Evolutionary conservation across 805 yeast species (phyloP), one percentile per base, ranked within the genome.

Genomic region (Ogataea dorogensis): DNA sequence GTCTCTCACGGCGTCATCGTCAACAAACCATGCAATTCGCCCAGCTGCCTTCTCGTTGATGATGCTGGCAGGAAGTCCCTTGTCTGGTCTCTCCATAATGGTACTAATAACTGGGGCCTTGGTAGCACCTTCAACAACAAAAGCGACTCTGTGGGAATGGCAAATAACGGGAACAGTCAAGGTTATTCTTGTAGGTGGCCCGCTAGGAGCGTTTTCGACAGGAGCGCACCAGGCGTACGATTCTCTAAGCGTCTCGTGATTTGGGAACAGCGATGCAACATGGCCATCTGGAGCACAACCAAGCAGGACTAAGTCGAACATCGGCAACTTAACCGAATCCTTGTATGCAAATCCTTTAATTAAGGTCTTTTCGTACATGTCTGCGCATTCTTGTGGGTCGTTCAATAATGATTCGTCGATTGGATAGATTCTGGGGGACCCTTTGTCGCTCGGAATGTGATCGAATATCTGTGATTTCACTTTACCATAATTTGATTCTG

Each of bases 221-320:
- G 97, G 95, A 17, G 86, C 84, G 46, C 89, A 89, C 97, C 98
- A 91, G 1, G 97, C 97, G 49, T 83, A 73, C 44, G 81, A 76
- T 60, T 91, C 98, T 56, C 97, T 74, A 47, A 91, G 68, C 38
- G 85, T 82, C 49, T 86, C 93, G 54, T 86, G 93, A 57, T 83
- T 82, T 15, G 98, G 98, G 70, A 91, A 91, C 38, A 91, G 73
- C n/a, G 95, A 87, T 34, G 96, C 96, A 55, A 87, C 86, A 61
- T 91, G 98, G 15, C 98, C 98, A 61, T 91, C 98, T 3, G 98
- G 98, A 1, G 98, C 98, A 70, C 98, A 91, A 17, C 98, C 98
- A 41, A 93, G 70, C 47, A 93, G 68, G 44, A 93, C 75, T 36
- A 93, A 66, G 61, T 93, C 98, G 65, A 93, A 91, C 77, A 86